Conservation (phyloP, 257 asterid species). For the Nicotiana undulata region DNA sequence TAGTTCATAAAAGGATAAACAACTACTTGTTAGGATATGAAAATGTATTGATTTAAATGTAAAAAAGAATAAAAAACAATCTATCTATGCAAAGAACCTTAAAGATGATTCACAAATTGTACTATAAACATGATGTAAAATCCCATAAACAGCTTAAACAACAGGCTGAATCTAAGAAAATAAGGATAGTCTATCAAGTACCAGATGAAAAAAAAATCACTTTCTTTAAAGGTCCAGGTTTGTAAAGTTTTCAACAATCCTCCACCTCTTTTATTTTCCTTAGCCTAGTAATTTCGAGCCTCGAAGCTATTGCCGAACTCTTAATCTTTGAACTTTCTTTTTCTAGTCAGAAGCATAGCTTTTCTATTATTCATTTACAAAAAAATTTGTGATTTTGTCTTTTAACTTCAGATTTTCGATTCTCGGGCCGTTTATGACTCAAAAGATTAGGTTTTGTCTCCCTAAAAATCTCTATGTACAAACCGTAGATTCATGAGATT, state of each 20-base stretch:
- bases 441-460: neutral
- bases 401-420: neutral
- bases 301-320: neutral
- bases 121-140: neutral
- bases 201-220: neutral
- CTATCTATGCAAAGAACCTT: neutral
- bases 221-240: neutral
- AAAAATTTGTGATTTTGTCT: neutral
- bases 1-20: neutral
- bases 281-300: neutral
- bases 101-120: neutral
- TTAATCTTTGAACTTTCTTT: neutral
- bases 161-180: neutral
- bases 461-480: neutral
- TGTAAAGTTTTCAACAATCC: neutral
- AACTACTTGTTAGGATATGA: neutral
- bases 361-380: neutral
- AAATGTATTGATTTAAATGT: neutral
- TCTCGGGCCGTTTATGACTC: neutral
- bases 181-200: neutral
- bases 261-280: neutral
- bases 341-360: neutral
- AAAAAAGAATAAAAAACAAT: neutral
- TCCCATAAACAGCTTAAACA: neutral
- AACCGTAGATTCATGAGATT: neutral